These are phyloP conservation scores for Sanghuangporus sanghuang DNA, from an alignment of 1,284 basidiomycete genomes.

Conservation along the genomic window DNA sequence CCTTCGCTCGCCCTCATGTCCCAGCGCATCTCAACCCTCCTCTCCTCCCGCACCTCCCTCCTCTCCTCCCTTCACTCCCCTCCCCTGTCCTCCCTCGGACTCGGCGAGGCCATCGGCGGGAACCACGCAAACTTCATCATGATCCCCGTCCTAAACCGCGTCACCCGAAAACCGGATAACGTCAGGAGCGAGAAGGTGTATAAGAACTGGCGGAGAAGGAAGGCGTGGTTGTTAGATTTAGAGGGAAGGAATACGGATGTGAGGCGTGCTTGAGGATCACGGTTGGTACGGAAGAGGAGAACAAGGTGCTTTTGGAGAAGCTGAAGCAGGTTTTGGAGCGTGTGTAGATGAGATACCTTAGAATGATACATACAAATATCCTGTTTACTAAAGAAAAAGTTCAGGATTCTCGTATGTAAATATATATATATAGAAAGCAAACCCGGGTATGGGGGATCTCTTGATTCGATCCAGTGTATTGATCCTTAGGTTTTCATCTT, in stretches of 20 bases:
- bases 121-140: conserved; percentile 93
- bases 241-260: conserved; percentile 86
- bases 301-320: conserved; percentile 45
- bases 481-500: no score
- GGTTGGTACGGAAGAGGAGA: conserved; percentile 84
- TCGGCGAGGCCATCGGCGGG: conserved; percentile 74
- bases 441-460: no score
- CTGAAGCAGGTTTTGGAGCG: conserved; percentile 40
- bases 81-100: conserved; percentile 42
- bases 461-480: no score
- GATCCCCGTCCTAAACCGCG: conserved; percentile 66
- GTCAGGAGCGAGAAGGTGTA: conserved; percentile 68
- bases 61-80: conserved; percentile 39
- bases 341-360: background rate
- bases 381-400: no score
- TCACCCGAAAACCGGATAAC: conserved; percentile 57
- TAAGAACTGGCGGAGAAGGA: conserved; percentile 80
- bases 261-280: conserved; percentile 87
- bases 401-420: no score
- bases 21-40: conserved; percentile 57
- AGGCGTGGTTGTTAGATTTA: conserved; percentile 87
- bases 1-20: conserved; percentile 63
- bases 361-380: no score
- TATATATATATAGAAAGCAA: no score
- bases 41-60: conserved; percentile 53